These are phyloP conservation scores for Borovskyia barvae DNA, from an alignment of 208 protist species.

Conservation along the genomic window DNA sequence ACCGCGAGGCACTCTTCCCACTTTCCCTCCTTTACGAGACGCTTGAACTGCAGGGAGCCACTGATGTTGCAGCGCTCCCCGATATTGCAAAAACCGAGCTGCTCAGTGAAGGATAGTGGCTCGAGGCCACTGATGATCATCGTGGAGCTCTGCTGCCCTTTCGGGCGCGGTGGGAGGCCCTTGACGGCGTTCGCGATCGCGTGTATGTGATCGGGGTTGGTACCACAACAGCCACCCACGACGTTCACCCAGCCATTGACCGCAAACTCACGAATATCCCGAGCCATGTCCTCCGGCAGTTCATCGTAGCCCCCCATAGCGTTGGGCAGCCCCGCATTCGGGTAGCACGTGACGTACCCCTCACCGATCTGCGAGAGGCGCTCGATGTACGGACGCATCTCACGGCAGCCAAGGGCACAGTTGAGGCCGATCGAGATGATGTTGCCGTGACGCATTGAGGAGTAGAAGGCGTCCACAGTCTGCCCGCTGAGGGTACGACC, in stretches of 20 bases:
- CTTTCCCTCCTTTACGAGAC: conserved; percentile 91
- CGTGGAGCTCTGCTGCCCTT: conserved; percentile 18
- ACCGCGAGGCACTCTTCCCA: conserved; percentile 79
- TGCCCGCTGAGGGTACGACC: conserved; percentile 97
- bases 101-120: conserved; percentile 64
- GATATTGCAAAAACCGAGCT: conserved; percentile 95
- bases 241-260: conserved; percentile 58
- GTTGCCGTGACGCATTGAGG: conserved; percentile 80
- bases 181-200: conserved; percentile 48
- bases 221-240: conserved; percentile 78
- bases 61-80: conserved; percentile 97
- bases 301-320: conserved; percentile 76
- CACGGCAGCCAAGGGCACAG: conserved; percentile 87
- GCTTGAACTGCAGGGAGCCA: conserved; percentile 93
- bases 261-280: conserved; percentile 50
- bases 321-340: conserved; percentile 82
- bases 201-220: conserved; percentile 65
- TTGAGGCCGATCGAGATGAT: conserved; percentile 94
- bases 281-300: conserved; percentile 66
- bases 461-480: conserved; percentile 95
- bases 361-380: conserved; percentile 51
- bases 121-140: conserved; percentile 90
- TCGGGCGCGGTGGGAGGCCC: conserved; percentile 28
- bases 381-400: conserved; percentile 66
- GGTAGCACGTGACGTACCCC: conserved; percentile 64